Conservation (phyloP, 2,329 filamentous ascomycete genomes). For the Diaporthe sp. region DNA sequence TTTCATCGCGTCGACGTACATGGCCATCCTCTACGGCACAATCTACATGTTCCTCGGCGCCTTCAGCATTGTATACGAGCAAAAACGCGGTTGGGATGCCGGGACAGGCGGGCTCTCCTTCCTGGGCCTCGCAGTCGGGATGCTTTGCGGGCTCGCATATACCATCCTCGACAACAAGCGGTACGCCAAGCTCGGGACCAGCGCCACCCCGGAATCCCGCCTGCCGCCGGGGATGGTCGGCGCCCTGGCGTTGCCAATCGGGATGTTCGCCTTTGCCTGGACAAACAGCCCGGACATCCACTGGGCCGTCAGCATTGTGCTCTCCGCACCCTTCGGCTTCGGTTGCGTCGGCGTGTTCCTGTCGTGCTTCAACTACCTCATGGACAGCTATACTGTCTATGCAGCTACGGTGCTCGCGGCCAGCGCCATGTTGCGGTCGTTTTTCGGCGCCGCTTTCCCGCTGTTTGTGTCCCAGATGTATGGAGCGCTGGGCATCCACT, state of each 20-base stretch:
- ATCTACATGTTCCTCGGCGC: slow-evolving; percentile 65
- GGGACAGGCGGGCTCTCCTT: slow-evolving; percentile 71
- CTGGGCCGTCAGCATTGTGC: slow-evolving; percentile 49
- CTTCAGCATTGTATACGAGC: slow-evolving; percentile 71
- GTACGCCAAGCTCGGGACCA: slow-evolving; percentile 50
- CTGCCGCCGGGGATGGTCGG: slow-evolving; percentile 70
- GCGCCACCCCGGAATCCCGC: slow-evolving; percentile 70
- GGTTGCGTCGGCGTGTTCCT: slow-evolving; percentile 73
- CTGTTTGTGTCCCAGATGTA: slow-evolving; percentile 75
- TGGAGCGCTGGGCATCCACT: slow-evolving; percentile 74
- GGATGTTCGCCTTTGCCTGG: slow-evolving; percentile 25
- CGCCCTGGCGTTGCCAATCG: slow-evolving; percentile 48
- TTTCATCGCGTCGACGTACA: slow-evolving; percentile 70
- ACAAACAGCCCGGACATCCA: slow-evolving; percentile 39
- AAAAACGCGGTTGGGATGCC: slow-evolving; percentile 64
- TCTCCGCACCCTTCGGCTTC: slow-evolving; percentile 50
- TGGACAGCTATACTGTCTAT: slow-evolving; percentile 79
- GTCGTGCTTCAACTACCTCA: slow-evolving; percentile 71
- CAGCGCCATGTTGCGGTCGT: slow-evolving; percentile 75
- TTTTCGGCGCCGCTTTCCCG: slow-evolving; percentile 80
- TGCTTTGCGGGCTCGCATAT: slow-evolving; percentile 63
- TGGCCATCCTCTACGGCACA: slow-evolving; percentile 67
- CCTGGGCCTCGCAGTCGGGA: slow-evolving; percentile 71
- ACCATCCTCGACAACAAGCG: slow-evolving; percentile 63
- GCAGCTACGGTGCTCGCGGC: slow-evolving; percentile 81